Evolutionary conservation across 768 basidiomycete genomes (phyloP).

Genomic region (Rhodotorula graminis): DNA sequence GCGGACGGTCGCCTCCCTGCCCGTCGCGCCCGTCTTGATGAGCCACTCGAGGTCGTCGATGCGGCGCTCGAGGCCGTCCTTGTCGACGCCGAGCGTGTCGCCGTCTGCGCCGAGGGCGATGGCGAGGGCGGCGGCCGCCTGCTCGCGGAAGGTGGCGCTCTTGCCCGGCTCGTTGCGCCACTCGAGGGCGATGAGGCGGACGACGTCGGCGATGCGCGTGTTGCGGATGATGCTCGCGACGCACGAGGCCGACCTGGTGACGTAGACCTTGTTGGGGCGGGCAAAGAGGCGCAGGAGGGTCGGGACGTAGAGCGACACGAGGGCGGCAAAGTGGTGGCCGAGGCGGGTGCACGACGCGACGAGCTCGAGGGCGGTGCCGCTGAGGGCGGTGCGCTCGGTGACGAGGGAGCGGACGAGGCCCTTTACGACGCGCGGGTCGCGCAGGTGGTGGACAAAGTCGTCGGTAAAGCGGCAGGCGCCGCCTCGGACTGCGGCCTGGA

Average conservation of each 20-base stretch:
- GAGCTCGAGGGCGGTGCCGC: slow-evolving; percentile 45
- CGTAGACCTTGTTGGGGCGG: slow-evolving; percentile 50
- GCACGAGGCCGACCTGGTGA: slow-evolving; percentile 47
- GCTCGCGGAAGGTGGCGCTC: slow-evolving; percentile 28
- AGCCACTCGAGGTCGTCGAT: slow-evolving; percentile 46
- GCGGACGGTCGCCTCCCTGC: slow-evolving; percentile 49
- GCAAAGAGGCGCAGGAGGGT: slow-evolving; percentile 48
- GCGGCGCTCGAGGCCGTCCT: slow-evolving; percentile 40
- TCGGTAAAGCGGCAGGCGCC: slow-evolving; percentile 41
- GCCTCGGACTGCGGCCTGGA: slow-evolving; percentile 46
- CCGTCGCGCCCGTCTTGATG: slow-evolving; percentile 47
- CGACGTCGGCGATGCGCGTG: slow-evolving; percentile 46
- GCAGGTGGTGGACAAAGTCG: slow-evolving; percentile 30
- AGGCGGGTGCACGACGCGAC: slow-evolving; percentile 49
- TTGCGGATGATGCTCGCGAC: slow-evolving; percentile 47
- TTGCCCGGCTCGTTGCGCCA: slow-evolving; percentile 42
- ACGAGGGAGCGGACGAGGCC: slow-evolving; percentile 35
- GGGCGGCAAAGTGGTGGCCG: slow-evolving; percentile 45
- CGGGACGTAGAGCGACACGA: slow-evolving; percentile 48
- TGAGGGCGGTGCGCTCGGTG: slow-evolving; percentile 41
- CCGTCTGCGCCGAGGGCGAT: slow-evolving; percentile 15
- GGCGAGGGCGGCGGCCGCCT: slow-evolving; percentile 15
- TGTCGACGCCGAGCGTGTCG: slow-evolving; percentile 39
- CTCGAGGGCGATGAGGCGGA: slow-evolving; percentile 41
- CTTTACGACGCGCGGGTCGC: slow-evolving; percentile 34